A percentile compares a stretch with the other conserved stretches of the same genome.
These are phyloP conservation scores for Annulohypoxylon nitens DNA, from an alignment of 495 filamentous ascomycete genomes.

Conservation along the genomic window DNA sequence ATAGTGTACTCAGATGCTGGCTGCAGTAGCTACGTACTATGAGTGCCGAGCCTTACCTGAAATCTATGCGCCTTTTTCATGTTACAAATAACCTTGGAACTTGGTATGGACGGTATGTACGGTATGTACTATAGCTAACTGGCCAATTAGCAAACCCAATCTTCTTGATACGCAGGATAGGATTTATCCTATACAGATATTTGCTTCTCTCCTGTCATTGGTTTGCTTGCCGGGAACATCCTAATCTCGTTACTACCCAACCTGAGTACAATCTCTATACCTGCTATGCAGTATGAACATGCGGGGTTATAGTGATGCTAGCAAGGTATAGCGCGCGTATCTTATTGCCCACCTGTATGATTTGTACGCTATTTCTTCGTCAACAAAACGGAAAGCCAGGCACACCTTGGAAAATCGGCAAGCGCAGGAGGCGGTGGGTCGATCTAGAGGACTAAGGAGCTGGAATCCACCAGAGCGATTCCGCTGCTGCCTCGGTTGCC, in stretches of 20 bases:
- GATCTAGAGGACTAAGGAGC: background rate
- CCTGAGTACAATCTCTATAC: conserved; percentile 12
- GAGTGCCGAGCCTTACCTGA: conserved; percentile 30
- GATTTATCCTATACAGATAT: conserved; percentile 4
- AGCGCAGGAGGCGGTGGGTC: conserved; percentile 10
- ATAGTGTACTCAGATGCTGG: background rate
- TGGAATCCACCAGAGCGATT: background rate
- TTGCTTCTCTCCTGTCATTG: conserved; percentile 17
- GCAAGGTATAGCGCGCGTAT: conserved; percentile 12
- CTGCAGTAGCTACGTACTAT: background rate
- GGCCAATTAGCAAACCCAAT: conserved; percentile 16
- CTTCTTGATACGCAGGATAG: background rate
- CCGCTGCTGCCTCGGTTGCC: conserved; percentile 17
- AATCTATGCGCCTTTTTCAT: conserved; percentile 20
- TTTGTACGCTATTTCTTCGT: conserved; percentile 13
- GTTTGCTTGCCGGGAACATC: conserved; percentile 15
- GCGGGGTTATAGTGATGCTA: conserved; percentile 6
- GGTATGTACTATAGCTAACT: background rate
- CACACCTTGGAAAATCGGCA: conserved; percentile 12
- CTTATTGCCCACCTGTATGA: conserved; percentile 4
- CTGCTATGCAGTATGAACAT: conserved; percentile 9
- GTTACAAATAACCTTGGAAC: background rate
- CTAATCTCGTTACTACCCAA: conserved; percentile 34
- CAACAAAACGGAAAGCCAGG: background rate
- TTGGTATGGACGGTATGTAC: too few relatives aligned